Evolutionary conservation across 164 flowering plant genomes (phyloP), one percentile per base, ranked within the genome.

Genomic region (Macadamia integrifolia): DNA sequence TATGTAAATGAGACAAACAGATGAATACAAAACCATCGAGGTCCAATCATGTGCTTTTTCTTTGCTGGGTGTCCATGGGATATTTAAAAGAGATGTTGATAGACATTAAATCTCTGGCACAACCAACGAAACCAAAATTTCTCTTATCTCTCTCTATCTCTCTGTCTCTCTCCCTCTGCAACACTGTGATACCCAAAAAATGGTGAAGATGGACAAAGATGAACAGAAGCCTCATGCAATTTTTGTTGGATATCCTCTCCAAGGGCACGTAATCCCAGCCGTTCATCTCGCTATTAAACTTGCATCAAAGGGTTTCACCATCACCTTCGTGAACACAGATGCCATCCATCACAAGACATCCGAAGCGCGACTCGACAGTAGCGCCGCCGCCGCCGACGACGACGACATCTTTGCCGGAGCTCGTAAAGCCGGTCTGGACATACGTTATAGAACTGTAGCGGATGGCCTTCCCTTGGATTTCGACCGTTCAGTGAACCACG

Each of bases 181-280:
- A 46, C 50, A 9, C 9, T 3, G 7, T 3, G 7, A 46, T 46
- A 35, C 40, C 3, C 50, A 9, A 46, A 46, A 46, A 46, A 46
- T 46, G 50, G 50, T 46, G 50, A 1, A 46, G 13, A 11, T 3
- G 1, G 57, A 1, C 57, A 35, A 35, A 5, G 40, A 35, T 5
- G 40, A 35, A 5, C 57, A 53, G 18, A 84, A 82, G 49, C 89
- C 81, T 65, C 92, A 88, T 62, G 92, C 90, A 15, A 80, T 92
- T 66, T 44, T 90, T 60, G 23, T 92, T 6, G 65, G 91, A 3
- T 87, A 83, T 70, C 96, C 92, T 17, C 80, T 86, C n/a, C 98
- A 88, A 84, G 98, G 98, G 72, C 98, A 90, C 72, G 78, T 90
- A 32, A 90, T 77, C 73, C 98, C 98, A 1, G 49, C 81, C 46